phyloP scores from a whole-genome alignment of 352 stramenopile species.

The Phytophthora hybrid region DNA sequence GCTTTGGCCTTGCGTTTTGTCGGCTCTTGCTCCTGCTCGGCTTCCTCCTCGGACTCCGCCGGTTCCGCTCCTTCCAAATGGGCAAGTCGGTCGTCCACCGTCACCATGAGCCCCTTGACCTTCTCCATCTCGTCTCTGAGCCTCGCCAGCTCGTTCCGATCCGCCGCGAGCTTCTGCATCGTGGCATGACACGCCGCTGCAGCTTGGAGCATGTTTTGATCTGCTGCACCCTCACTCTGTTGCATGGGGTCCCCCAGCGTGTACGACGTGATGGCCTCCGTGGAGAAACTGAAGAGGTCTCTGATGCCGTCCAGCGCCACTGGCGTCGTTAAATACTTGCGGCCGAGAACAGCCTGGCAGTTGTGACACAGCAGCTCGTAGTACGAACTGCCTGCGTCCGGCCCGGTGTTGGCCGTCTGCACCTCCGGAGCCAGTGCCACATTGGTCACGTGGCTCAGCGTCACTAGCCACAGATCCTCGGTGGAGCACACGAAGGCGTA shows the following conservation, averaged over 20 bases:
- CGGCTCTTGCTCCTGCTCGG: slow-evolving; percentile 16
- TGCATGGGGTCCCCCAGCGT: slow-evolving; percentile 76
- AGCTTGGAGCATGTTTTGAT: slow-evolving; percentile 32
- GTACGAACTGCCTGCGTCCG: slow-evolving; percentile 75
- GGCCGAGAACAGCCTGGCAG: slow-evolving; percentile 81
- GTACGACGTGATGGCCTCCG: slow-evolving; percentile 78
- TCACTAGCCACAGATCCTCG: slow-evolving; percentile 74
- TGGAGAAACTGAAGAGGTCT: slow-evolving; percentile 78
- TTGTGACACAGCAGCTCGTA: slow-evolving; percentile 82
- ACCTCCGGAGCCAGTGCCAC: slow-evolving; percentile 53
- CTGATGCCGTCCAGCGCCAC: slow-evolving; percentile 67
- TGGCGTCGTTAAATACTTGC: slow-evolving; percentile 81
- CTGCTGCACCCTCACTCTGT: slow-evolving; percentile 4
- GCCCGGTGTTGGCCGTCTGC: slow-evolving; percentile 59
- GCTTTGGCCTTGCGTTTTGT: slow-evolving; percentile 7
- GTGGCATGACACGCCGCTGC: slow-evolving; percentile 43
- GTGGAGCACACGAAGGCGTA: slow-evolving; percentile 86
- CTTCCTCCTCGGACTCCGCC: slow-evolving; percentile 51
- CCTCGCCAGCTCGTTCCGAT: slow-evolving; percentile 59
- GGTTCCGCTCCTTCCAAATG: slow-evolving; percentile 60
- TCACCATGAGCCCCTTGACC: slow-evolving; percentile 78
- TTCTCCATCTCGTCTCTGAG: slow-evolving; percentile 80
- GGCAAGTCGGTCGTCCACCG: slow-evolving; percentile 76
- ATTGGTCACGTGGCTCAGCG: slow-evolving; percentile 78
- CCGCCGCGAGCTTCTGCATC: slow-evolving; percentile 52